Percentiles rank a stretch among this genome's conserved stretches.
Evolutionary conservation across 164 flowering plant species (phyloP).

Genomic region (Piper longum): DNA sequence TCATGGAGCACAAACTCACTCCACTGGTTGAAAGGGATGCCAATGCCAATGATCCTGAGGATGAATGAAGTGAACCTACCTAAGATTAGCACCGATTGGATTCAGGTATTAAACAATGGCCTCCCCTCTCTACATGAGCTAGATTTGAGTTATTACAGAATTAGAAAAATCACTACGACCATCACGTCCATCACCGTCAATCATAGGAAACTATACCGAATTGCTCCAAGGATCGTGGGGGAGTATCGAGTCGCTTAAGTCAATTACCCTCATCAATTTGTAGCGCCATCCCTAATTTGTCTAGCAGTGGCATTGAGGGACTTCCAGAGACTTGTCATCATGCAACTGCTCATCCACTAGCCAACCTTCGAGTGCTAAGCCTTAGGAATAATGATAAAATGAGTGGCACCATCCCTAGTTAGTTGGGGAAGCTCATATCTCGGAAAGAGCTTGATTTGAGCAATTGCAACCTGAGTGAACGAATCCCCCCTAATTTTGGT

Average conservation of each 20-base stretch:
- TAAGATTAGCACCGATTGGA: conserved; percentile 5
- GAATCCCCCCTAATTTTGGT: too few species aligned
- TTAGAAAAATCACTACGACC: not conserved
- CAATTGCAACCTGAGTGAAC: not conserved
- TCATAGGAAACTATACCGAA: conserved; percentile 3
- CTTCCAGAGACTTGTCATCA: too few species aligned
- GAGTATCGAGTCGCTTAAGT: too few species aligned
- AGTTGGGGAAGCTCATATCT: too few species aligned
- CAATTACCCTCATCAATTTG: too few species aligned
- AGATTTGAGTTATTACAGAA: not conserved
- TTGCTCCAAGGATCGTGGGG: too few species aligned
- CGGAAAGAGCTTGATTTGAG: not conserved
- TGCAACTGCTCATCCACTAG: too few species aligned
- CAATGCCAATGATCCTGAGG: not conserved
- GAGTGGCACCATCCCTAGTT: too few species aligned
- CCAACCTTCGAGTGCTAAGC: too few species aligned
- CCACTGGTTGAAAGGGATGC: conserved; percentile 7
- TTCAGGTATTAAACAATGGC: conserved; percentile 1
- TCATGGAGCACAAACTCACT: conserved; percentile 1
- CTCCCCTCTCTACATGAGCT: conserved; percentile 4
- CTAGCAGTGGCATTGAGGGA: not conserved
- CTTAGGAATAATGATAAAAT: too few species aligned
- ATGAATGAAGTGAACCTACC: not conserved
- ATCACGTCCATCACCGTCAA: conserved; percentile 5
- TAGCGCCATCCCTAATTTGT: too few species aligned